A percentile compares a stretch with the other conserved stretches of the same genome.
These are phyloP conservation scores for Diaporthe capsici DNA, from an alignment of 2,329 filamentous ascomycete species.

Conservation along the genomic window DNA sequence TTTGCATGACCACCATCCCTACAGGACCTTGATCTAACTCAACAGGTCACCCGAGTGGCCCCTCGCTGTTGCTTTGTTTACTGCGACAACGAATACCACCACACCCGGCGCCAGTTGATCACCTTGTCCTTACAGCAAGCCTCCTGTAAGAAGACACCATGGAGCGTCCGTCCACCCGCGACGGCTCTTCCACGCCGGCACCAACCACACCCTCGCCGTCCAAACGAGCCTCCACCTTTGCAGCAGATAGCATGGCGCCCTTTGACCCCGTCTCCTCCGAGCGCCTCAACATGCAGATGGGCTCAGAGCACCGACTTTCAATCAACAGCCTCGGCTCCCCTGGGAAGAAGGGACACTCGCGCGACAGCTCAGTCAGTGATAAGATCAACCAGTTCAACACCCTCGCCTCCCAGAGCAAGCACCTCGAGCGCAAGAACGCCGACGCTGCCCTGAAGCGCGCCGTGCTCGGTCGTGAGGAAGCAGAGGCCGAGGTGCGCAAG, in stretches of 20 bases:
- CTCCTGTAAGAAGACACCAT: constrained; percentile 17
- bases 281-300: constrained; percentile 69
- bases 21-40: not conserved
- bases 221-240: constrained; percentile 26
- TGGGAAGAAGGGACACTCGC: constrained; percentile 57
- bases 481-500: constrained; percentile 76
- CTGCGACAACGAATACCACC: constrained; percentile 5
- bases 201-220: constrained; percentile 34
- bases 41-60: not conserved
- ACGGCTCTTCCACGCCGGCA: constrained; percentile 38
- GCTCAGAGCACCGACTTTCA: constrained; percentile 46
- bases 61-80: constrained; percentile 11
- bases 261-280: constrained; percentile 75
- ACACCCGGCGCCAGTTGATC: not conserved
- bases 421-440: constrained; percentile 74
- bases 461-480: constrained; percentile 78
- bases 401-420: constrained; percentile 70
- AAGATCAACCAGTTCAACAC: constrained; percentile 82
- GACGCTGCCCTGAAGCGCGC: constrained; percentile 77
- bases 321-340: constrained; percentile 52
- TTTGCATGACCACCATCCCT: not conserved
- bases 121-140: not conserved
- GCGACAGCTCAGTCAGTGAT: constrained; percentile 74
- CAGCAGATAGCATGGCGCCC: constrained; percentile 53
- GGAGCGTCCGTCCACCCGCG: constrained; percentile 36